phyloP scores from a whole-genome alignment of 345 rosid genomes.

The Raphanus raphanistrum region DNA sequence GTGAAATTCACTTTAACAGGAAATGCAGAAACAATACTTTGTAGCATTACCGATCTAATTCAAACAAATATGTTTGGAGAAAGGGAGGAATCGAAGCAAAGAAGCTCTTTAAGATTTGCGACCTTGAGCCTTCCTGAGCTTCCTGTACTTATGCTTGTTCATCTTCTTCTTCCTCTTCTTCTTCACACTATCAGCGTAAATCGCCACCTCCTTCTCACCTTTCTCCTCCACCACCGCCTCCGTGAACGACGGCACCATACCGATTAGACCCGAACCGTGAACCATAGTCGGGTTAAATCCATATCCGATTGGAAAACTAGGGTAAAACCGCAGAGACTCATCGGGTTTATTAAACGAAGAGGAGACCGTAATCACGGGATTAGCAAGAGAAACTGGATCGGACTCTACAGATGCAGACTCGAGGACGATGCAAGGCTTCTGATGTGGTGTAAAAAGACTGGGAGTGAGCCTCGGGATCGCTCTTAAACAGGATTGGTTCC shows the following conservation, averaged over 20 bases:
- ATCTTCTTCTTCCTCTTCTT: constrained; percentile 98
- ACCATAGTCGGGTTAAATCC: constrained; percentile 24
- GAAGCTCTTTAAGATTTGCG: constrained; percentile 40
- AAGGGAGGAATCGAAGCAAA: neutral
- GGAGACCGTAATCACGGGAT: constrained; percentile 10
- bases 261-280: constrained; percentile 7
- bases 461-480: constrained; percentile 14
- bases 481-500: constrained; percentile 31
- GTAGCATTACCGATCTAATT: neutral
- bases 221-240: constrained; percentile 18
- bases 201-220: constrained; percentile 12
- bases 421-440: constrained; percentile 18
- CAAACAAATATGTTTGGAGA: neutral
- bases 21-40: neutral
- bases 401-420: neutral
- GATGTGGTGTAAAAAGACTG: constrained; percentile 8
- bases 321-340: constrained; percentile 32
- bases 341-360: neutral
- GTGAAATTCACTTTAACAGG: neutral
- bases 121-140: constrained; percentile 72
- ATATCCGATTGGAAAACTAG: constrained; percentile 48
- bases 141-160: constrained; percentile 92
- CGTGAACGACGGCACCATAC: neutral
- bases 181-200: constrained; percentile 85
- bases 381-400: constrained; percentile 27